A percentile compares a stretch with the other conserved stretches of the same genome.
phyloP scores from a whole-genome alignment of 768 basidiomycete genomes.

The Pleurotus salmoneostramineus region DNA sequence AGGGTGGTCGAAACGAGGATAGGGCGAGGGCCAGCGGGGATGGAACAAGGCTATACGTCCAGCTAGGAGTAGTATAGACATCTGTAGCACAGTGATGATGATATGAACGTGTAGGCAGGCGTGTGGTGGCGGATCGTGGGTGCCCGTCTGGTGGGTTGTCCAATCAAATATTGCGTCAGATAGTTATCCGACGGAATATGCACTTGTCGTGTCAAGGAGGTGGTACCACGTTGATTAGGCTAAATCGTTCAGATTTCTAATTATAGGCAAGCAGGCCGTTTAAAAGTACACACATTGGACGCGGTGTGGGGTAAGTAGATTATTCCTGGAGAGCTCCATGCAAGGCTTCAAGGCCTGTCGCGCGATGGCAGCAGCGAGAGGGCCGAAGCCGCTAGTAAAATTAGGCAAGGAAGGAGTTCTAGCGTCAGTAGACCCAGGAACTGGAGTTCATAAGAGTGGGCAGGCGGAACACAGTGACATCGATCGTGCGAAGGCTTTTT shows the following conservation, averaged over 20 bases:
- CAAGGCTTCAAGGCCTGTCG: too few relatives aligned
- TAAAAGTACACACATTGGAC: neutral
- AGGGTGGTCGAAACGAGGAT: neutral
- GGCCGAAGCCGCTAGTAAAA: too few relatives aligned
- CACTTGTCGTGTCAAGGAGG: neutral
- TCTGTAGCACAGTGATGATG: neutral
- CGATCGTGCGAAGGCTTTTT: slow-evolving; percentile 4
- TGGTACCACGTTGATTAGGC: neutral
- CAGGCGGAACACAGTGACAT: neutral
- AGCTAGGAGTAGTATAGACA: neutral
- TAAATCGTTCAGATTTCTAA: neutral
- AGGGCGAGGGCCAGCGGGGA: neutral
- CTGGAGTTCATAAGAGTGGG: neutral
- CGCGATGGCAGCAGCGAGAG: too few relatives aligned
- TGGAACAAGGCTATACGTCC: neutral
- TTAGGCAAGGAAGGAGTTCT: neutral
- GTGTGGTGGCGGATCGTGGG: neutral
- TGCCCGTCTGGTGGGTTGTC: neutral
- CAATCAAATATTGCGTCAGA: neutral
- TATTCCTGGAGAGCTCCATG: neutral
- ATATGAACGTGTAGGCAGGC: neutral
- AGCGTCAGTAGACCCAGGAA: neutral
- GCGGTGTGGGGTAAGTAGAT: neutral
- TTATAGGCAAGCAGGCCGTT: neutral
- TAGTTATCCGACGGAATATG: neutral